Evolutionary conservation across 257 asterid species (phyloP).

Genomic region (Nicotiana undulata): DNA sequence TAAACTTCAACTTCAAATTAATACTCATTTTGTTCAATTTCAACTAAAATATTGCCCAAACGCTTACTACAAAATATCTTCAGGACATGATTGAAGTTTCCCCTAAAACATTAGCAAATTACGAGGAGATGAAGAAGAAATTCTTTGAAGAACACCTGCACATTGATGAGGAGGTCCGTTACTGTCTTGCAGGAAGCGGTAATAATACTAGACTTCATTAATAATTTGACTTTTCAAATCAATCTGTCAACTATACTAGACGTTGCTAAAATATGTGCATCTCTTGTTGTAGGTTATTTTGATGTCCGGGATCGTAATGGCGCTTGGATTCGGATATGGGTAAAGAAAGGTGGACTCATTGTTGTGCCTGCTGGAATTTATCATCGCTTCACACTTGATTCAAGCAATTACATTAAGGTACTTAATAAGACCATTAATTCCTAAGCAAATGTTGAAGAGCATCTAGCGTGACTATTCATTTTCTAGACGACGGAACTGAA

Average conservation of each 20-base stretch:
- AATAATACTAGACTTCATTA: slow-evolving; percentile 18
- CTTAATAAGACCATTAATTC: background rate
- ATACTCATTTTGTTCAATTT: too few relatives aligned
- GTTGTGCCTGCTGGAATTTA: slow-evolving; percentile 90
- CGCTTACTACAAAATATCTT: background rate
- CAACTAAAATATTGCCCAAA: background rate
- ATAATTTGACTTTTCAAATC: background rate
- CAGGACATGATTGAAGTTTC: slow-evolving; percentile 82
- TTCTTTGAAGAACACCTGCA: slow-evolving; percentile 82
- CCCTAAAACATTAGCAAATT: slow-evolving; percentile 72
- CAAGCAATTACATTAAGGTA: slow-evolving; percentile 70
- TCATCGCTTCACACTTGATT: slow-evolving; percentile 83
- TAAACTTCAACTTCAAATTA: too few relatives aligned
- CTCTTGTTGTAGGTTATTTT: slow-evolving; percentile 55
- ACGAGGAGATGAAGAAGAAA: slow-evolving; percentile 71
- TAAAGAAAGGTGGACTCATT: slow-evolving; percentile 83
- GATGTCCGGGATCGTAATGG: slow-evolving; percentile 67
- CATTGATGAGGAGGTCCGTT: slow-evolving; percentile 94
- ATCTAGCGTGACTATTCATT: too few relatives aligned
- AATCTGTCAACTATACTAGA: background rate
- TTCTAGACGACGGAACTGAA: too few relatives aligned
- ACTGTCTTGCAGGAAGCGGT: slow-evolving; percentile 90
- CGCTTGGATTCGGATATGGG: slow-evolving; percentile 84
- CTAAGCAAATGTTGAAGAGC: background rate
- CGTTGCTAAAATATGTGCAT: too few relatives aligned